Evolutionary conservation across 345 rosid genomes (phyloP), one percentile per base, ranked within the genome.

Genomic region (Acer yangbiense): DNA sequence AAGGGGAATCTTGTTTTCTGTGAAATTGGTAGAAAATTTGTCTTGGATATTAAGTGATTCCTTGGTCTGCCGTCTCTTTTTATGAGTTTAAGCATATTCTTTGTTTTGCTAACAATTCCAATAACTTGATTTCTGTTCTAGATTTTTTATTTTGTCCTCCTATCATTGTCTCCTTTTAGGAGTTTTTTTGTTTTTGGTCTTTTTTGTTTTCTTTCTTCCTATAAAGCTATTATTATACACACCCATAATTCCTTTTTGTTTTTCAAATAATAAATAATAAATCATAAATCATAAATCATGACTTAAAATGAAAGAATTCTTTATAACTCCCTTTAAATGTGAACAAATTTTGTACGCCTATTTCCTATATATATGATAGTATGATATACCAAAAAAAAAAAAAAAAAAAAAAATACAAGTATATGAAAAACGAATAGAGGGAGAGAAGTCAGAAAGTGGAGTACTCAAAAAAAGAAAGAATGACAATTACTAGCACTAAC

Each of bases 401-500:
- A 57, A 10, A 16, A 13, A 54, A 0, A 32, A 44, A 10, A 6
- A 29, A 5, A 54, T 1, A 32, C 35, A 32, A 4, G 39, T 35
- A 35, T 61, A 43, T 21, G 8, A 44, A 23, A 14, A 43, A 44
- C 8, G 10, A 18, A 48, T 17, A 7, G 39, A 79, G 75, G 67
- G 71, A 57, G 48, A 35, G 39, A 35, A 35, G 7, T 35, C 39
- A 35, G 39, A 17, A 69, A 55, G 60, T 66, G 46, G 39, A 35
- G 71, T 46, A 64, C 60, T 61, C 65, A 72, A 61, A 20, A 76
- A 21, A 29, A 84, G 73, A n/a, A 29, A 84, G 72, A 20, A 85
- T 4, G 64, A 88, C 79, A 83, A 65, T 29, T 29, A 29, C 69
- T 14, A 65, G 74, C 86, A 88, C 80, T 64, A 79, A 57, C 67